phyloP scores from a whole-genome alignment of 805 yeast species.

The Pichia insulana region DNA sequence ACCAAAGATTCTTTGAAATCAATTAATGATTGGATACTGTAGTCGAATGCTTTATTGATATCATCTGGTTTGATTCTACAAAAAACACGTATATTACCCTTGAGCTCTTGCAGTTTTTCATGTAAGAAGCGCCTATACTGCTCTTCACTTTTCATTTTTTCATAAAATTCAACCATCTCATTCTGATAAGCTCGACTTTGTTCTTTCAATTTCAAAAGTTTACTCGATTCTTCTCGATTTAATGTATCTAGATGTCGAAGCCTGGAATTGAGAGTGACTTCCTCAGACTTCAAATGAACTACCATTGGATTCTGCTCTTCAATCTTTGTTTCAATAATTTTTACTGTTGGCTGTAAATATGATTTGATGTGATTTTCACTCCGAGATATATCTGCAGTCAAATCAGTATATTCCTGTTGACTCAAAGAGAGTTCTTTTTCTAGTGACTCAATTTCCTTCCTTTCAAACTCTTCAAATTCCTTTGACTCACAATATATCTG shows the following conservation, averaged over 20 bases:
- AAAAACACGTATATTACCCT: constrained; percentile 87
- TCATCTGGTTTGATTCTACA: constrained; percentile 70
- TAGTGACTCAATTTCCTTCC: no score
- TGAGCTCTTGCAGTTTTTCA: constrained; percentile 69
- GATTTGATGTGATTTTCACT: no score
- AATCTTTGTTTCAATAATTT: no score
- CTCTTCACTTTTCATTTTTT: constrained; percentile 24
- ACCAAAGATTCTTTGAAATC: constrained; percentile 11
- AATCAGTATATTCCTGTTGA: no score
- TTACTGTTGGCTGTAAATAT: no score
- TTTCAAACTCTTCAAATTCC: no score
- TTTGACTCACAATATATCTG: neutral
- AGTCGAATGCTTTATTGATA: constrained; percentile 8
- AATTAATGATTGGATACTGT: constrained; percentile 8
- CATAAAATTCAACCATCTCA: constrained; percentile 21
- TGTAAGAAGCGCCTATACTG: constrained; percentile 51
- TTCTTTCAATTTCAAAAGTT: constrained; percentile 1
- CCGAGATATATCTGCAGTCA: no score
- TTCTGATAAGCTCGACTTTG: constrained; percentile 19
- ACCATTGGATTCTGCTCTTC: neutral
- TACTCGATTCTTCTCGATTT: constrained; percentile 8
- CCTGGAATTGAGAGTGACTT: neutral
- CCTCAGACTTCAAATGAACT: neutral
- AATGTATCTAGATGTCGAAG: constrained; percentile 6
- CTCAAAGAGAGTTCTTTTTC: no score